Base-by-base conservation (phyloP, 495 filamentous ascomycete species). In the Aspergillus avenaceus region DNA sequence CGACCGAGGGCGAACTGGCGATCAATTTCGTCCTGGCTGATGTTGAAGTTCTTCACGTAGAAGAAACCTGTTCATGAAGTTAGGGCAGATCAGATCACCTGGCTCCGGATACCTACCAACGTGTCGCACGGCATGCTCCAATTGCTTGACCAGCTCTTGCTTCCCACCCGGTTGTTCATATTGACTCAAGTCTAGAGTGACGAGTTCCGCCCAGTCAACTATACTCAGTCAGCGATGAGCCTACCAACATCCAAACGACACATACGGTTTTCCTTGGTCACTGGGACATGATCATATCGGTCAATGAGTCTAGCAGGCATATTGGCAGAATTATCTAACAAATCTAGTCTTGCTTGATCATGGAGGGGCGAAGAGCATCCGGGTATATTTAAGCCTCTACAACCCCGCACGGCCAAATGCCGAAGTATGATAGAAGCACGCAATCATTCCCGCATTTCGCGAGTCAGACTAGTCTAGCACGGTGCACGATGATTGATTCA, bases 141-240 rank as follows among this genome's bases (percentile, higher is more conserved):
- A 68, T 52, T 79, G 76, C 37, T 74, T 71, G 0, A 78, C 79
- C 5, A 84, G 63, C 32, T 72, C 54, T 51, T 80, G 62, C 56
- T 80, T 81, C 4, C 77, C 79, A 18, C 76, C 77, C 0, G 74
- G 73, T 34, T 74, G 58, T 23, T 77, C 71, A 47, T 74, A 81
- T 6, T 63, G 64, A 27, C 66, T 65, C 0, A 84, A 64, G 50
- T 84, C 79, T 11, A 84, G 66, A 8, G 74, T 81, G 21, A 78
- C 61, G 5, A 84, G 70, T 16, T 84, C 79, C 16, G 79, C 77
- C 78, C 77, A 82, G 36, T 71, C 65, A 32, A 80, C 67, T 76
- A 21, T 19, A 6, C 21, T 37, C 27, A 13, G 41, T 55, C 50
- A 58, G 56, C 19, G 21, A 18, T 43, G 13, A 5, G 8, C 31